phyloP scores from a whole-genome alignment of 1,284 basidiomycete species.

The Fistulinella staudtii region DNA sequence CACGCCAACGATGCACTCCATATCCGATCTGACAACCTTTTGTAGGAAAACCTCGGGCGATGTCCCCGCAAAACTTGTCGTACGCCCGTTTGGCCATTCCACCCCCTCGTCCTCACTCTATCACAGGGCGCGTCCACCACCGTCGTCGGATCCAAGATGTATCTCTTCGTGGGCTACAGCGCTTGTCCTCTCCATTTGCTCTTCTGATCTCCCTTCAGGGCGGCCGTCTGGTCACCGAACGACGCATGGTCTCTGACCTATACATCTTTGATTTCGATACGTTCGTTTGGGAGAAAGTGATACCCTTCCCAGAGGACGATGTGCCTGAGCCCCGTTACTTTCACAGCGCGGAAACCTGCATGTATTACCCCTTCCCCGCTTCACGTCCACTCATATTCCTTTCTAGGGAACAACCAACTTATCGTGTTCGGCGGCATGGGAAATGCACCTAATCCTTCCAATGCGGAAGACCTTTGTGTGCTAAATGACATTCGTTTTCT shows the following conservation, averaged over 20 bases:
- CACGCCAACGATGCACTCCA: slow-evolving; percentile 59
- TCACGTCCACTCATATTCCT: slow-evolving; percentile 13
- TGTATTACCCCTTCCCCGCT: slow-evolving; percentile 29
- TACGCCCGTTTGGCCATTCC: slow-evolving; percentile 42
- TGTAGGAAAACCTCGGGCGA: slow-evolving; percentile 80
- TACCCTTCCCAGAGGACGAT: slow-evolving; percentile 60
- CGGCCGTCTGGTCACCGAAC: slow-evolving; percentile 80
- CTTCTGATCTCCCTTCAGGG: slow-evolving; percentile 46
- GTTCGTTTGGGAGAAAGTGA: slow-evolving; percentile 72
- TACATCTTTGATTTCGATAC: slow-evolving; percentile 82
- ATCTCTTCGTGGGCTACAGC: slow-evolving; percentile 65
- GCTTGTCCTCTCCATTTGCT: neutral
- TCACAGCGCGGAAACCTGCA: slow-evolving; percentile 86
- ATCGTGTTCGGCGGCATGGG: slow-evolving; percentile 94
- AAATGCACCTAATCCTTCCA: slow-evolving; percentile 61
- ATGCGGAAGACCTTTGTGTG: slow-evolving; percentile 73
- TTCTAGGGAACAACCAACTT: slow-evolving; percentile 77
- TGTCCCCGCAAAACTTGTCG: slow-evolving; percentile 85
- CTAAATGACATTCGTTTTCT: slow-evolving; percentile 85
- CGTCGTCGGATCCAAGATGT: slow-evolving; percentile 79
- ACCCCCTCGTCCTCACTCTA: neutral
- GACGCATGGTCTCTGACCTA: slow-evolving; percentile 84
- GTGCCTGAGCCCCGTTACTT: slow-evolving; percentile 82
- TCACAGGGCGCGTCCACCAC: slow-evolving; percentile 78
- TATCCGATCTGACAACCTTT: slow-evolving; percentile 85